Percentiles rank a stretch among this genome's conserved stretches.
Evolutionary conservation across 1,284 basidiomycete species (phyloP).

Genomic region (Cutaneotrichosporon arboriforme): DNA sequence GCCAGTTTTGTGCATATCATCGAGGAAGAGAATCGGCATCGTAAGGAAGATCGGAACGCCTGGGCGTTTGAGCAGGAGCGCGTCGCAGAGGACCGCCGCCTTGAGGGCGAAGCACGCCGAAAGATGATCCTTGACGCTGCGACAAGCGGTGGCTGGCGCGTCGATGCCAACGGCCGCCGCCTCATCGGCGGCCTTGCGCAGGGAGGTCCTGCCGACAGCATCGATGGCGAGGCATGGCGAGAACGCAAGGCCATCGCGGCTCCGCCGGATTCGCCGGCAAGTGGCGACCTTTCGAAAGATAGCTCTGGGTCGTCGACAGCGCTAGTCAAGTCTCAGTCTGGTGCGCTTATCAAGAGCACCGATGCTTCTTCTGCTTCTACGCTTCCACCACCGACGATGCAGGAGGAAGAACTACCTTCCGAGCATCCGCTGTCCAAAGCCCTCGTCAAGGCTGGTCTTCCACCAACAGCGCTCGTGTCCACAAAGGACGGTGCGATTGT

Average conservation of each 20-base stretch:
- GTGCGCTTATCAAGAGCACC: conserved; percentile 17
- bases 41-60: conserved; percentile 63
- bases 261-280: neutral
- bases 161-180: conserved; percentile 35
- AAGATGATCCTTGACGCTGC: conserved; percentile 45
- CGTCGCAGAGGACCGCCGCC: conserved; percentile 56
- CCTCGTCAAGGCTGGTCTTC: conserved; percentile 42
- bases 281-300: neutral
- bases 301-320: neutral
- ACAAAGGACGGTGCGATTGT: conserved; percentile 40
- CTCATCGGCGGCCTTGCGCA: conserved; percentile 37
- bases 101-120: conserved; percentile 47
- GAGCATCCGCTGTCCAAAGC: conserved; percentile 42
- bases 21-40: conserved; percentile 73
- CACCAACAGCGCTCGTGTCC: conserved; percentile 42
- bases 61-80: conserved; percentile 91
- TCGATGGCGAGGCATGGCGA: conserved; percentile 38
- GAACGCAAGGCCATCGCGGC: conserved; percentile 15
- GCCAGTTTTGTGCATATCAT: conserved; percentile 86
- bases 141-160: conserved; percentile 32
- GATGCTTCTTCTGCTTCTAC: conserved; percentile 10
- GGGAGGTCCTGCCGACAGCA: conserved; percentile 23
- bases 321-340: conserved; percentile 7
- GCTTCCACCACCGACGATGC: conserved; percentile 3
- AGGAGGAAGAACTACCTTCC: conserved; percentile 31